Percentiles rank a stretch among this genome's conserved stretches.
Evolutionary conservation across 75 land plant genomes (phyloP).

Genomic region (Picea sitchensis): DNA sequence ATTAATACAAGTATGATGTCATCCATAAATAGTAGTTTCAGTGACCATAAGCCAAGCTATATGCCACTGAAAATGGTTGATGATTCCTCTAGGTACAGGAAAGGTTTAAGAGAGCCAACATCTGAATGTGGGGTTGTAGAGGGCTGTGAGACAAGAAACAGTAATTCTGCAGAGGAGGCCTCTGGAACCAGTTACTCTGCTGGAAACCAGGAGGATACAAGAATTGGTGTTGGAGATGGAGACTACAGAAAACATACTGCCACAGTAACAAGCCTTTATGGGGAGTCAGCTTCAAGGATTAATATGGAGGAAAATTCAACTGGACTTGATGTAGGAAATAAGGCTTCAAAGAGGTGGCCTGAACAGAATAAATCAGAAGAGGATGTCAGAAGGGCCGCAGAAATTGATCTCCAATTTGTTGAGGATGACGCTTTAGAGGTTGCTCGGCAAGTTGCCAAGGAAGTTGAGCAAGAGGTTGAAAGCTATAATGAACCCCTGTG

Average conservation of each 20-base stretch:
- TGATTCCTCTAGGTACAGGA: not conserved
- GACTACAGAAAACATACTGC: constrained; percentile 1
- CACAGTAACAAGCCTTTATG: not conserved
- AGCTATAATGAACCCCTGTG: constrained; percentile 50
- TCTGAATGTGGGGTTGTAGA: constrained; percentile 1
- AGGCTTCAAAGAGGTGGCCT: not conserved
- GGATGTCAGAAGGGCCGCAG: constrained; percentile 16
- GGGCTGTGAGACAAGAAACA: not conserved
- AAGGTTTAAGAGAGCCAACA: not conserved
- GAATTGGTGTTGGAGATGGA: constrained; percentile 4
- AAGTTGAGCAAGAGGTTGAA: constrained; percentile 72
- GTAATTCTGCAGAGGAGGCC: not conserved
- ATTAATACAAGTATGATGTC: constrained; percentile 9
- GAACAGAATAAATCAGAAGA: not conserved
- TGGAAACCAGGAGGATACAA: constrained; percentile 12
- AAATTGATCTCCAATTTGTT: constrained; percentile 52
- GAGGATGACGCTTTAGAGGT: constrained; percentile 78
- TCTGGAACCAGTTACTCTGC: constrained; percentile 10
- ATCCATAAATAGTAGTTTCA: constrained; percentile 7
- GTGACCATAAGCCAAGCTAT: constrained; percentile 2
- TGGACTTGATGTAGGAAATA: not conserved
- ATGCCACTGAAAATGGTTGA: constrained; percentile 1
- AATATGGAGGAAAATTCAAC: not conserved
- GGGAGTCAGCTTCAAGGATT: not conserved
- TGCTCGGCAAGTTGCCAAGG: constrained; percentile 79